phyloP scores from a whole-genome alignment of 2,329 filamentous ascomycete species.

The Cryoendolithus antarcticus region DNA sequence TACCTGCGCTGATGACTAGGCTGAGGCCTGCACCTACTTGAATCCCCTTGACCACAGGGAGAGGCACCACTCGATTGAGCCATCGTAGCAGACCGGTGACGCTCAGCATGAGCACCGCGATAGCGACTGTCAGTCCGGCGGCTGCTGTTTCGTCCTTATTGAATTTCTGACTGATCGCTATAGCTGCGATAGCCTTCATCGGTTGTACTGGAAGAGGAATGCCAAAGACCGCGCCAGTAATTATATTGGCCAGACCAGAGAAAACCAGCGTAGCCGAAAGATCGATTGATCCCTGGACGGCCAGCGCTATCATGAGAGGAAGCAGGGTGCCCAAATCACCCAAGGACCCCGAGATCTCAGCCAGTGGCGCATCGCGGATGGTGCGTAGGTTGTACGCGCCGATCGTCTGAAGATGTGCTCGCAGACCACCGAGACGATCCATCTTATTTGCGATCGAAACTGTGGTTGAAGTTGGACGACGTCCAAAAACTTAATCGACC shows the following conservation, averaged over 20 bases:
- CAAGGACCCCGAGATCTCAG: constrained; percentile 77
- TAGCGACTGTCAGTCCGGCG: constrained; percentile 68
- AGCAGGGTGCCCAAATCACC: constrained; percentile 85
- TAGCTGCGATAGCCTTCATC: constrained; percentile 79
- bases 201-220: constrained; percentile 86
- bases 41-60: constrained; percentile 86
- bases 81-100: constrained; percentile 64
- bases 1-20: constrained; percentile 65
- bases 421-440: too few relatives aligned
- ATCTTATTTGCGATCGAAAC: too few relatives aligned
- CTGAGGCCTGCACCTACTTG: constrained; percentile 85
- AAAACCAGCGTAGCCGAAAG: constrained; percentile 77
- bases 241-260: constrained; percentile 73
- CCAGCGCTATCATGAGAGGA: constrained; percentile 77
- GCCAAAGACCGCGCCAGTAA: constrained; percentile 72
- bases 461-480: too few relatives aligned
- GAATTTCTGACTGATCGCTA: constrained; percentile 62
- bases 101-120: constrained; percentile 63
- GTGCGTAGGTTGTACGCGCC: constrained; percentile 42
- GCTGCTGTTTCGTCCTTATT: constrained; percentile 62
- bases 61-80: constrained; percentile 62
- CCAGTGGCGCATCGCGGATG: constrained; percentile 43
- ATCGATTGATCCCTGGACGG: constrained; percentile 64
- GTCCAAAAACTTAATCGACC: too few relatives aligned
- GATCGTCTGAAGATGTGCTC: constrained; percentile 14